Conservation (phyloP, 306 rosid genomes). For the Quercus engelmannii region DNA sequence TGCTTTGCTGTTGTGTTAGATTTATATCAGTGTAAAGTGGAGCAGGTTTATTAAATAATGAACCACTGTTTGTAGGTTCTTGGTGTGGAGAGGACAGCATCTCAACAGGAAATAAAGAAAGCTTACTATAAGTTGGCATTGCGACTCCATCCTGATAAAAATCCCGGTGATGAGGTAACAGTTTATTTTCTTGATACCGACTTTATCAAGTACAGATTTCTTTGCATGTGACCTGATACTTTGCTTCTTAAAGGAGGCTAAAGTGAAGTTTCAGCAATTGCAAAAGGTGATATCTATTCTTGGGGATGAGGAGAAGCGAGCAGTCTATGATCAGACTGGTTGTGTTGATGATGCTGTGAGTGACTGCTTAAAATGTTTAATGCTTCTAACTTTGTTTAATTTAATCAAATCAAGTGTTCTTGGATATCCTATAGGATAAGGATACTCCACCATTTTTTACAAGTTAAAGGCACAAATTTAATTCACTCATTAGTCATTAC, state of each 20-base stretch:
- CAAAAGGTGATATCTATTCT: slow-evolving; percentile 90
- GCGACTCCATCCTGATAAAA: slow-evolving; percentile 94
- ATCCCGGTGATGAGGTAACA: slow-evolving; percentile 75
- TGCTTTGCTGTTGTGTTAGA: not conserved
- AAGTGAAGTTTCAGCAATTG: slow-evolving; percentile 82
- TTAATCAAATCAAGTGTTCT: not conserved
- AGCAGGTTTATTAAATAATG: not conserved
- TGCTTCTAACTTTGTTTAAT: not conserved
- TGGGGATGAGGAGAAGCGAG: slow-evolving; percentile 87
- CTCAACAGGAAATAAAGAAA: slow-evolving; percentile 90
- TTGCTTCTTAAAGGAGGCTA: slow-evolving; percentile 61
- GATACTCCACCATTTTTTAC: not conserved
- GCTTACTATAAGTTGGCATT: slow-evolving; percentile 87
- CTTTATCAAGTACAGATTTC: not conserved
- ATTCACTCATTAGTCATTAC: not conserved
- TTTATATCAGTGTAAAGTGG: not conserved
- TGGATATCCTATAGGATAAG: not conserved
- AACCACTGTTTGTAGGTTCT: slow-evolving; percentile 39
- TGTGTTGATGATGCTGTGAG: slow-evolving; percentile 79
- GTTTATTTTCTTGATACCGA: not conserved
- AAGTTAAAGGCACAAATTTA: not conserved
- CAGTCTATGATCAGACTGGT: slow-evolving; percentile 88
- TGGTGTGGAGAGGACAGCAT: slow-evolving; percentile 77
- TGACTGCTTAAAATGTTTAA: not conserved
- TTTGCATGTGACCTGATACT: slow-evolving; percentile 5